These are phyloP conservation scores for Phyllosticta citrichinensis DNA, from an alignment of 2,329 filamentous ascomycete species.

Conservation along the genomic window DNA sequence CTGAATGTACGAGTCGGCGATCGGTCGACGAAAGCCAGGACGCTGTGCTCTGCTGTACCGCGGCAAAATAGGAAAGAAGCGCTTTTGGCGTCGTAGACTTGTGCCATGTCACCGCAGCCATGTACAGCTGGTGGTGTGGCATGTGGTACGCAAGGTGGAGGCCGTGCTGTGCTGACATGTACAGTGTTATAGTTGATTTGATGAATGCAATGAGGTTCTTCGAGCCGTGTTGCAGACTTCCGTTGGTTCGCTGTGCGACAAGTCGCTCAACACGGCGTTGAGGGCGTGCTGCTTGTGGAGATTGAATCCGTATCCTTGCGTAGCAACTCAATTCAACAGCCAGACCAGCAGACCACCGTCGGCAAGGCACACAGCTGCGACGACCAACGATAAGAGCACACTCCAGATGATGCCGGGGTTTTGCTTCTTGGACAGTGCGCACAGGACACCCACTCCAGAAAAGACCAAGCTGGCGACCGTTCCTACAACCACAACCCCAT, in stretches of 20 bases:
- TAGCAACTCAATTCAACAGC: neutral
- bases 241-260: neutral
- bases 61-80: too few species aligned
- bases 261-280: neutral
- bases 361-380: constrained; percentile 38
- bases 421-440: constrained; percentile 45
- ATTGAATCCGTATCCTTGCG: neutral
- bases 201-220: too few species aligned
- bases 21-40: neutral
- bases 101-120: too few species aligned
- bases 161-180: too few species aligned
- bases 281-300: neutral
- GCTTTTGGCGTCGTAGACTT: too few species aligned
- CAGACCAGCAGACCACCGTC: constrained; percentile 45
- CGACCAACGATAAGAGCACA: constrained; percentile 34
- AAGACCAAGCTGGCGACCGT: constrained; percentile 57
- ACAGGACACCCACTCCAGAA: constrained; percentile 50
- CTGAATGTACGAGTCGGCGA: neutral
- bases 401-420: constrained; percentile 35
- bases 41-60: neutral
- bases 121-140: too few species aligned
- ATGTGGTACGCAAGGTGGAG: too few species aligned
- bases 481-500: constrained; percentile 61
- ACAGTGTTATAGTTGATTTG: too few species aligned
- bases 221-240: too few species aligned